A percentile compares a stretch with the other conserved stretches of the same genome.
Evolutionary conservation across 441 rosid species (phyloP).

Genomic region (Arabidopsis hybrid): DNA sequence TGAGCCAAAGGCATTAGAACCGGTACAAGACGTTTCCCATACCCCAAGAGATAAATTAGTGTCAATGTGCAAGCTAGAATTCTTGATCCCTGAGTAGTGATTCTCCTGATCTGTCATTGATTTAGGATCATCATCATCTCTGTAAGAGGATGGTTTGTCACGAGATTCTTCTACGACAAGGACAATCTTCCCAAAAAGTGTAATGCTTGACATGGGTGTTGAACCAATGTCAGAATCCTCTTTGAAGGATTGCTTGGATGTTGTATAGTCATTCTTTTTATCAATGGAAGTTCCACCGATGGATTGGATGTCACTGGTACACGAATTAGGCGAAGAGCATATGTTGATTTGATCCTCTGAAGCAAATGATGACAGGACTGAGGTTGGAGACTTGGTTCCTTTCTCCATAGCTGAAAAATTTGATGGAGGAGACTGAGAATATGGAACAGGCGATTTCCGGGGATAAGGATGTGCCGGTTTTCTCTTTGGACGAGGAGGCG

Average conservation of each 20-base stretch:
- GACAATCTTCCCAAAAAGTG: constrained; percentile 69
- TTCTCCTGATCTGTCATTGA: constrained; percentile 22
- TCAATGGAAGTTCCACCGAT: constrained; percentile 12
- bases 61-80: constrained; percentile 29
- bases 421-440: constrained; percentile 51
- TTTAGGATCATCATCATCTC: constrained; percentile 25
- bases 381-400: constrained; percentile 69
- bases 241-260: constrained; percentile 44
- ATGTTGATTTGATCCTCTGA: constrained; percentile 56
- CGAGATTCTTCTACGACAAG: constrained; percentile 43
- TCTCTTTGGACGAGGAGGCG: constrained; percentile 94
- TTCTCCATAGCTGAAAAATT: constrained; percentile 51
- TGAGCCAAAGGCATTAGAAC: constrained; percentile 48
- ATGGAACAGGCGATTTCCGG: constrained; percentile 53
- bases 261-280: constrained; percentile 42
- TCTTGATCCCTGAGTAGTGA: constrained; percentile 32
- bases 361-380: constrained; percentile 62
- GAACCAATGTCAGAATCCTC: constrained; percentile 34
- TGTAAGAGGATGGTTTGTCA: constrained; percentile 28
- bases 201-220: constrained; percentile 51
- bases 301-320: constrained; percentile 54
- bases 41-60: constrained; percentile 50
- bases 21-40: constrained; percentile 52
- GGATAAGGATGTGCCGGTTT: constrained; percentile 91
- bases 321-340: constrained; percentile 65